Evolutionary conservation across 148 eudicot genomes (phyloP), one percentile per base, ranked within the genome.

Genomic region (Euryodendron excelsum): DNA sequence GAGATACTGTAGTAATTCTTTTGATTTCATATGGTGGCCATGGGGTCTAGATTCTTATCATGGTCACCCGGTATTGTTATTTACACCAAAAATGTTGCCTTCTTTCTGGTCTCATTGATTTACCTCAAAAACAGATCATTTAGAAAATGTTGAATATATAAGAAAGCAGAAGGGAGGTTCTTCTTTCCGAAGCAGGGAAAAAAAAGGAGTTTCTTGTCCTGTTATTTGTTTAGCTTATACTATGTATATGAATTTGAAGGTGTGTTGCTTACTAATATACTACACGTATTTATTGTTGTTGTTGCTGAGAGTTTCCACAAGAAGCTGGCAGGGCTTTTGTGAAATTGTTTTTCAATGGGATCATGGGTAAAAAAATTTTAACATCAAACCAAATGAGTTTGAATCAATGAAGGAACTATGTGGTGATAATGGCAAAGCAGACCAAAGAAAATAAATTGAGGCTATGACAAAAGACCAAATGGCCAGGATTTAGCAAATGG

Each of bases 151-250:
- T 63, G 23, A 4, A 31, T 1, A 39, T 39, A 39, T 39, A 4
- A 39, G 44, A 39, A 39, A 39, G 8, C 44, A 4, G 8, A 39
- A 39, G n/a, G n/a, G n/a, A n/a, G n/a, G n/a, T n/a, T n/a, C n/a
- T n/a, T n/a, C n/a, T n/a, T n/a, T n/a, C n/a, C n/a, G n/a, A n/a
- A n/a, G n/a, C n/a, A n/a, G n/a, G n/a, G n/a, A n/a, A n/a, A n/a
- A n/a, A 9, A 39, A 39, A 9, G 44, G 44, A 17, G 68, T 8
- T 31, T 30, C 17, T 13, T 56, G 17, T 62, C 17, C 34, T 30
- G 36, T 62, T 30, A 28, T 30, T 62, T 62, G 66, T 62, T 30
- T 62, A 63, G 67, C n/a, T n/a, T n/a, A n/a, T n/a, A n/a, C n/a
- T n/a, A n/a, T n/a, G n/a, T n/a, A n/a, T n/a, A n/a, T n/a, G n/a